Evolutionary conservation across 495 filamentous ascomycete genomes (phyloP).

Genomic region (Tetracladium marchalianum): DNA sequence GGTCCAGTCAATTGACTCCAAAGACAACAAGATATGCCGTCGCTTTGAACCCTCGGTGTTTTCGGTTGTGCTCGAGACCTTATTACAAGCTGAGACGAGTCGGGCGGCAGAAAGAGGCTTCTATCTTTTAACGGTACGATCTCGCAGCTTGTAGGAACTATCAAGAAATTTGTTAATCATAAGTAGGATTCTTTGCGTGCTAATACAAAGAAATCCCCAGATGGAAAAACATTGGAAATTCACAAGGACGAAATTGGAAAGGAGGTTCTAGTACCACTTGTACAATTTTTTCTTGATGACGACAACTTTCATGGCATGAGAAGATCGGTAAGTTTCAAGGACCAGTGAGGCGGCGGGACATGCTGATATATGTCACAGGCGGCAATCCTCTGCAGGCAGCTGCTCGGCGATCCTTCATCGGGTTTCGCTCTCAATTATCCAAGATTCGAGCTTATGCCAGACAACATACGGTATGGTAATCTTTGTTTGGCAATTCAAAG

Average conservation of each 20-base stretch:
- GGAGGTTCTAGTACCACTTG: neutral
- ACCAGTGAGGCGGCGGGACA: neutral
- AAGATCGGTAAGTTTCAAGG: constrained; percentile 8
- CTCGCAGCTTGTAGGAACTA: neutral
- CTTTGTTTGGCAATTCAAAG: neutral
- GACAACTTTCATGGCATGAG: neutral
- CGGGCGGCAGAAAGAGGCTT: constrained; percentile 4
- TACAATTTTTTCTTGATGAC: constrained; percentile 2
- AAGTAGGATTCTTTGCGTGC: constrained; percentile 1
- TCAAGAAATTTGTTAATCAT: neutral
- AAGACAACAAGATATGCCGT: constrained; percentile 6
- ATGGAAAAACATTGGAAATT: neutral
- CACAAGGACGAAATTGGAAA: constrained; percentile 4
- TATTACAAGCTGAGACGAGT: constrained; percentile 2
- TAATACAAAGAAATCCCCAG: neutral
- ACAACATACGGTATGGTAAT: neutral
- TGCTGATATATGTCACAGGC: neutral
- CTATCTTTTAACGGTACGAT: constrained; percentile 8
- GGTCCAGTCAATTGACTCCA: neutral
- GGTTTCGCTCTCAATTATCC: neutral
- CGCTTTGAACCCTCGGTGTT: constrained; percentile 1
- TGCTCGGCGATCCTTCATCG: neutral
- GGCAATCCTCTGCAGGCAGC: neutral
- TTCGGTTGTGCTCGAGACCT: neutral
- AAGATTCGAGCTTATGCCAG: neutral